Evolutionary conservation across 2,329 filamentous ascomycete genomes (phyloP), one percentile per base, ranked within the genome.

Genomic region (Cladophialophora exuberans): DNA sequence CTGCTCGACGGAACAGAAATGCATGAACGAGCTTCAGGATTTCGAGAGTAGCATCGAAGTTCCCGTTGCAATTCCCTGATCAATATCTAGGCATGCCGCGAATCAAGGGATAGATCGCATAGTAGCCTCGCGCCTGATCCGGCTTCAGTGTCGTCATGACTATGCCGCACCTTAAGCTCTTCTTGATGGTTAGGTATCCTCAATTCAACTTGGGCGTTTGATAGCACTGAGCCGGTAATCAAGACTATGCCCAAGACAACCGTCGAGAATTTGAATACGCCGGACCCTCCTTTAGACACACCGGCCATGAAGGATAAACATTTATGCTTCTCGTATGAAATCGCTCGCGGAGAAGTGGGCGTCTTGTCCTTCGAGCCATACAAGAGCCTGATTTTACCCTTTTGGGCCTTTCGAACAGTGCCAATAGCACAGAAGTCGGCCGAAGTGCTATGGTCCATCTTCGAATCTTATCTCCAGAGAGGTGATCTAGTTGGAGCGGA

Each of bases 281-380:
- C 63, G 41, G 18, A 60, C 22, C 47, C 44, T 18, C 58, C 60
- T 9, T 49, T 65, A 18, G 52, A 54, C 3, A 54, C 62, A 23
- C 63, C 63, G 36, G 56, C 60, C 9, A 52, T 65, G 18, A 28
- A 57, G n/a, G 56, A 62, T 38, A 3, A 35, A n/a, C 17, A 52
- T 20, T 11, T 64, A 33, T 53, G 58, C 45, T 63, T 55, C 51
- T 59, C 71, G 60, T 85, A 85, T 69, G 76, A 75, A 56, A 83
- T 86, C 58, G 81, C 74, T 11, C 80, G 82, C 38, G 82, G 83
- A 55, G 83, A 86, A 66, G 78, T 79, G 66, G 80, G 81, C 49
- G 83, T 86, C 7, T 70, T 86, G 26, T 83, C 80, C 1, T 83
- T 81, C 62, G 83, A 86, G 63, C 83, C 83, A 0, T 86, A 86